A percentile compares a stretch with the other conserved stretches of the same genome.
These are phyloP conservation scores for Verticillium tricorpus DNA, from an alignment of 2,329 filamentous ascomycete species.

Conservation along the genomic window DNA sequence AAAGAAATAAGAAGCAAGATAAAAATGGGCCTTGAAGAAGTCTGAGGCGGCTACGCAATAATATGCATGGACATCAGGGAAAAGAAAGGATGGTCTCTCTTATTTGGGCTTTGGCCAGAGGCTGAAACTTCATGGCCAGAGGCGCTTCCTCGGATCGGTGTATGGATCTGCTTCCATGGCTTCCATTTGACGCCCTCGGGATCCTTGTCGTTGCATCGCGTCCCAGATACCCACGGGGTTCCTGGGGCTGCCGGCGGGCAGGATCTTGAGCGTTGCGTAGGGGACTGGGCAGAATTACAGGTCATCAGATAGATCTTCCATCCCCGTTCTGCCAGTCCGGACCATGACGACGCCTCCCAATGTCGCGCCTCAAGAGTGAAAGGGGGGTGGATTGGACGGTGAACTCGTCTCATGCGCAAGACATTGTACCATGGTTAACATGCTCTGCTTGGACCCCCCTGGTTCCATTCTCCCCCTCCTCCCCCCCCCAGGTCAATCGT, in stretches of 20 bases:
- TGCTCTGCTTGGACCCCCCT: neutral
- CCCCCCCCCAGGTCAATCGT: neutral
- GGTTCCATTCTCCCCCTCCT: neutral
- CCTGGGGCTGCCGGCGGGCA: neutral
- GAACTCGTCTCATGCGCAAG: neutral
- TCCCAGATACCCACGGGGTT: neutral
- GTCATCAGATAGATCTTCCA: constrained; percentile 2
- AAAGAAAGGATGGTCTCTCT: neutral
- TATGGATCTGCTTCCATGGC: constrained; percentile 3
- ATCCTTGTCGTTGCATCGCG: constrained; percentile 4
- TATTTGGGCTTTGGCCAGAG: neutral
- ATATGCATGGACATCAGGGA: neutral
- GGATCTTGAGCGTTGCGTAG: constrained; percentile 7
- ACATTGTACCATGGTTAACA: neutral
- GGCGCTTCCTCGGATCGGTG: constrained; percentile 6
- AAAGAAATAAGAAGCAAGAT: neutral
- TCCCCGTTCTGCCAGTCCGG: neutral
- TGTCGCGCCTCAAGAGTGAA: neutral
- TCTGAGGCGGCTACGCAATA: neutral
- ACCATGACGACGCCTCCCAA: neutral
- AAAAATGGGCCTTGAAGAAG: neutral
- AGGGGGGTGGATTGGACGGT: neutral
- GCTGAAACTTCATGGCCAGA: constrained; percentile 11
- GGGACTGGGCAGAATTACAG: constrained; percentile 5
- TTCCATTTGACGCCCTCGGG: constrained; percentile 1